phyloP scores from a whole-genome alignment of 2,329 filamentous ascomycete genomes.

The Knufia petricola region DNA sequence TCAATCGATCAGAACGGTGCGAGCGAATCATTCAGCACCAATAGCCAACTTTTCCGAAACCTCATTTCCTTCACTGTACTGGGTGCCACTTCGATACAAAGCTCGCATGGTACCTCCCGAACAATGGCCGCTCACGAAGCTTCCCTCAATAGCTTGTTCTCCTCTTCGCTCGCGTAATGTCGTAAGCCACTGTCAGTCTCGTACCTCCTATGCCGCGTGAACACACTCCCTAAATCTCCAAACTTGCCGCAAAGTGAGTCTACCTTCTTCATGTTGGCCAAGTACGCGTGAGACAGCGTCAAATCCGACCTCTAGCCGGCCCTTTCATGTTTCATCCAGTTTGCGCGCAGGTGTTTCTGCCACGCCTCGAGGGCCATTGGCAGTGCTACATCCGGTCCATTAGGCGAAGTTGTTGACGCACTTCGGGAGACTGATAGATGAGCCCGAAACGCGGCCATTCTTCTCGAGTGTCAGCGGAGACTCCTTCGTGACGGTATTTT shows the following conservation, averaged over 20 bases:
- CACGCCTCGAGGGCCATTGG: slow-evolving; percentile 61
- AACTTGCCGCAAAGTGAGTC: slow-evolving; percentile 60
- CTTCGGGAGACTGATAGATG: slow-evolving; percentile 57
- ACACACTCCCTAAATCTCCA: slow-evolving; percentile 60
- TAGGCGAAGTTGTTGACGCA: slow-evolving; percentile 73
- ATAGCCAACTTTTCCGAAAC: no score
- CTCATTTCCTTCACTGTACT: no score
- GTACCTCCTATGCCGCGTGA: not conserved
- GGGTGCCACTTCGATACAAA: no score
- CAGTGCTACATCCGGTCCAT: slow-evolving; percentile 60
- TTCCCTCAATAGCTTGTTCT: no score
- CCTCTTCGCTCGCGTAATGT: no score
- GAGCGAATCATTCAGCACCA: no score
- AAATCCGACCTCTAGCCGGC: slow-evolving; percentile 51
- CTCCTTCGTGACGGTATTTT: slow-evolving; percentile 52
- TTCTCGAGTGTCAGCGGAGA: slow-evolving; percentile 65
- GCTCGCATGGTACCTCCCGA: no score
- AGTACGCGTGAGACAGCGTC: slow-evolving; percentile 63
- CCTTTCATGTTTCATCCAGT: slow-evolving; percentile 60
- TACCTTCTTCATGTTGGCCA: slow-evolving; percentile 39
- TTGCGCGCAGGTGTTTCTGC: slow-evolving; percentile 69
- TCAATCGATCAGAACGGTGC: no score
- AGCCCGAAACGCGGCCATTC: slow-evolving; percentile 68
- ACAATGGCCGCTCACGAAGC: no score
- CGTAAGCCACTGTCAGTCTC: no score